Conservation (phyloP, 495 filamentous ascomycete species). For the Podospora conica region DNA sequence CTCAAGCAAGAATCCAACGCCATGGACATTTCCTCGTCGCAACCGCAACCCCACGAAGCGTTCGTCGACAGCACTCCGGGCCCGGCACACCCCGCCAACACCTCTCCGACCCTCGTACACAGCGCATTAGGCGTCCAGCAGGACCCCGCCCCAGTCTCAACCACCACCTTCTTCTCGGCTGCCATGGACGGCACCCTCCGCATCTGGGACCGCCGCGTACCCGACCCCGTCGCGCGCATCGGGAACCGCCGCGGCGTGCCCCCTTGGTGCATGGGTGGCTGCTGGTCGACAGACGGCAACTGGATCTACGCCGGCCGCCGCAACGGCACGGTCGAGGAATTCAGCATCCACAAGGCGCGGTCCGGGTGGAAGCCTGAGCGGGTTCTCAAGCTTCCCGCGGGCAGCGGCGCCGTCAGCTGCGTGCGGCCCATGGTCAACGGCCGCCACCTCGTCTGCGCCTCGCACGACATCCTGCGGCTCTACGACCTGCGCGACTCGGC, state of each 20-base stretch:
- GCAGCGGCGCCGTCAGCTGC: slow-evolving; percentile 81
- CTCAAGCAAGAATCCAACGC: not conserved
- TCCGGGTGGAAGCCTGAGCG: slow-evolving; percentile 56
- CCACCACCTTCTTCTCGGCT: slow-evolving; percentile 78
- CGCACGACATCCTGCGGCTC: slow-evolving; percentile 86
- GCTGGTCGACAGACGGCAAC: slow-evolving; percentile 94
- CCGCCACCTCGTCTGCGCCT: slow-evolving; percentile 87
- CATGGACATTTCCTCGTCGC: not conserved
- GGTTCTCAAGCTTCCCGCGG: slow-evolving; percentile 83
- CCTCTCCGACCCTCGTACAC: slow-evolving; percentile 29
- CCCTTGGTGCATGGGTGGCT: slow-evolving; percentile 98
- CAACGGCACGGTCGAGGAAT: slow-evolving; percentile 95
- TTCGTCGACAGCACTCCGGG: slow-evolving; percentile 8
- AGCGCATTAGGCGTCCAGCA: slow-evolving; percentile 24
- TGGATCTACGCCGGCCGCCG: slow-evolving; percentile 88
- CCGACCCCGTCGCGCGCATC: slow-evolving; percentile 71
- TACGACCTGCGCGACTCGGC: slow-evolving; percentile 76
- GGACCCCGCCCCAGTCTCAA: slow-evolving; percentile 43
- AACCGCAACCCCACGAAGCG: slow-evolving; percentile 1
- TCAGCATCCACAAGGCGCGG: slow-evolving; percentile 76
- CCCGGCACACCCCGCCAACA: slow-evolving; percentile 18
- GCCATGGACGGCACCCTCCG: slow-evolving; percentile 83
- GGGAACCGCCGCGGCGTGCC: slow-evolving; percentile 63
- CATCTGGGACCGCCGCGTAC: slow-evolving; percentile 83
- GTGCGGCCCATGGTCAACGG: slow-evolving; percentile 89